Evolutionary conservation across 2,329 filamentous ascomycete species (phyloP), one percentile per base, ranked within the genome.

Genomic region (Dryadomyces quercivorus): DNA sequence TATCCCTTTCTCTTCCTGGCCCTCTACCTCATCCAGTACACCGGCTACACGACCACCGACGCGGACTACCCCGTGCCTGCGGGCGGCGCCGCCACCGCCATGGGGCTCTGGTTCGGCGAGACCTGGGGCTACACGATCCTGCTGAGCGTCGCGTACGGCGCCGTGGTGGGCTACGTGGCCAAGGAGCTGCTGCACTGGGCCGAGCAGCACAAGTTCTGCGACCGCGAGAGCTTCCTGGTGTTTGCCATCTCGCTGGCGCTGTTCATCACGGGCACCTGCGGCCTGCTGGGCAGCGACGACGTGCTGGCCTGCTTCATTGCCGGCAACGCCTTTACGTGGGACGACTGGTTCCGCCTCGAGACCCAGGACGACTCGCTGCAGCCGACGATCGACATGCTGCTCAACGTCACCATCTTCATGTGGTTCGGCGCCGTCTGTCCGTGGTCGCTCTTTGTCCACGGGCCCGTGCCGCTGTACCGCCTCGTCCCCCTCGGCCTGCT

Each of bases 221-320:
- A 95, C 63, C 77, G 86, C 38, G 89, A 95, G 69, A 92, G 86
- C 65, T 94, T 95, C 61, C 75, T 94, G 22, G 86, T 94, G 3
- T 94, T 93, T 66, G 86, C 88, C 9, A 85, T 95, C 60, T 83
- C 88, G 0, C 74, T 95, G 47, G 87, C 89, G 64, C 76, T 95
- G 7, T 95, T 95, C 64, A 87, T 95, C 53, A 78, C 88, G 0
- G 90, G 90, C 0, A 95, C 89, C 0, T 91, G 87, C 58, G 90
- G 90, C 1, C 78, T 95, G 75, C 78, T 95, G 50, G 90, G 89
- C 1, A 92, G 84, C 40, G 90, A 95, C 64, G 91, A 96, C 63
- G 86, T 95, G 1, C 75, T 96, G 7, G 90, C 91, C 1, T 95
- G 89, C 70, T 96, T 96, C 65, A 84, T 95, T 61, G 91, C 91